Evolutionary conservation across 2,329 filamentous ascomycete genomes (phyloP), one percentile per base, ranked within the genome.

Genomic region (Pyricularia sp.): DNA sequence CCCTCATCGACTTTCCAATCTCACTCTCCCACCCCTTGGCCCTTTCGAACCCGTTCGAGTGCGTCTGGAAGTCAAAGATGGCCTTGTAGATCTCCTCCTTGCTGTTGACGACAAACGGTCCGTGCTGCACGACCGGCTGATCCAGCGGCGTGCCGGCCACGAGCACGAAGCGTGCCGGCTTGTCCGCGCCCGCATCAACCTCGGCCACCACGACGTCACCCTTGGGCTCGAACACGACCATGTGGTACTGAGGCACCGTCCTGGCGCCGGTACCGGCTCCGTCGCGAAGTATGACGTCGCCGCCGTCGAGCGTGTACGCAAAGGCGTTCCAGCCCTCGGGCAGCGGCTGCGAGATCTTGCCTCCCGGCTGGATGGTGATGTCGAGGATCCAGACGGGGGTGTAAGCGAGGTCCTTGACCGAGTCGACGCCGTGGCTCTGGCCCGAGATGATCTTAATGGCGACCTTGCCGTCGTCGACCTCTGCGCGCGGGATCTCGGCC

Each of bases 361-460:
- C 92, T 64, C 93, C 93, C 0, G 93, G 92, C 71, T 85, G 78
- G 64, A 97, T 84, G 24, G 84, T 86, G 63, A 97, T 80, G 73
- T 97, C 93, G 60, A 97, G 81, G 67, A 96, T 82, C 93, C 93
- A 97, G n/a, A 97, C 92, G 0, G 94, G 94, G 1, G 93, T 97
- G 76, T 97, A 81, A 16, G 93, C 93, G 60, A 97, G 80, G 72
- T 97, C 93, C 73, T 93, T 87, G 64, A 96, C 84, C 16, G 88
- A 91, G 73, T 97, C 93, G 64, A 94, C 84, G 60, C 91, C 93
- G 71, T 92, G 88, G 65, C 86, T 88, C 73, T 89, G 86, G 24
- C 93, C 94, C 0, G 88, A 93, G 70, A 97, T 97, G 69, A 97
- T 89, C 77, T 96, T 97, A 69, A 97, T 82, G 55, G 81, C 81